Evolutionary conservation across 192 early-diverging fungal genomes (phyloP), one percentile per base, ranked within the genome.

Genomic region (Coemansia sp.): DNA sequence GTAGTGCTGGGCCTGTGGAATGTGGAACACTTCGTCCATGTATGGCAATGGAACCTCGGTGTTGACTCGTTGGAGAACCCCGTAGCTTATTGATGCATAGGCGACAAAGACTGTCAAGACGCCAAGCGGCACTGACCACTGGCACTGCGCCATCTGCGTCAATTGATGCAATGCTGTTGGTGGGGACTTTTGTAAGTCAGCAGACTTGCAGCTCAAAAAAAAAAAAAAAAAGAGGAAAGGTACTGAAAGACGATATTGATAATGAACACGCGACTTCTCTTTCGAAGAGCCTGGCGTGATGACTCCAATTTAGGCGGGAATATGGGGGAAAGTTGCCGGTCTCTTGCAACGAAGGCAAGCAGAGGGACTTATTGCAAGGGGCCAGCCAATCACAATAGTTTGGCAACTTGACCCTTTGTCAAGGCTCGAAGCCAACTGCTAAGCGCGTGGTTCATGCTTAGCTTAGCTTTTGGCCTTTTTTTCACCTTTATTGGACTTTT

Each of bases 1-100:
- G 85, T 97, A 98, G 22, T 70, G 83, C 72, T 95, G 93, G 18
- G 95, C 94, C 78, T 99, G 97, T 20, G 90, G 90, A 20, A 97
- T 72, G 75, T 99, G 97, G 81, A 97, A 99, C 27, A 92, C 87
- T 75, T 99, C 97, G 79, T 99, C 97, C 97, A 84, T 84, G 72
- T 84, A 84, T 12, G 77, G 77, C 66, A 47, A 55, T 10, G 22
- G n/a, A 15, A 76, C 82, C 15, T 29, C 52, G 1, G 7, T 22
- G 60, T 71, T 67, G 22, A 84, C 65, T 8, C 39, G 77, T 36
- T 41, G 74, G 7, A 77, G 68, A 6, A 80, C 58, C 10, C 71
- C 71, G 24, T 66, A 74, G 72, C 77, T 76, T 15, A 38, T 69
- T 5, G 72, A 57, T 18, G 71, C 71, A 24, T 79, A 79, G 31